Conservation (phyloP, 331 rosid species). For the Malus hybrid region DNA sequence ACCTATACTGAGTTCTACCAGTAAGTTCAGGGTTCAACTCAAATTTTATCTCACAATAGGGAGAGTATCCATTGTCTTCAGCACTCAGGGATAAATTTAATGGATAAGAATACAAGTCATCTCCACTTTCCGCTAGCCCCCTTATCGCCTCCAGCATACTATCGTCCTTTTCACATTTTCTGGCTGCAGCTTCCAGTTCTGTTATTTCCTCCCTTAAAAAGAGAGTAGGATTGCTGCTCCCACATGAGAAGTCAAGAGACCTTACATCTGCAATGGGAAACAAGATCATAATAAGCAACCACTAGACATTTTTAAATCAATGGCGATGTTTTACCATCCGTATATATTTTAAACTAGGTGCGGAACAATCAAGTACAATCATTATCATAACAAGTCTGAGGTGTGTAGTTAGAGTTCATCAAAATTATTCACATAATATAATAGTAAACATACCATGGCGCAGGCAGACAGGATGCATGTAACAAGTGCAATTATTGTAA, state of each 20-base stretch:
- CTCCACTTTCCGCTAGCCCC: constrained; percentile 33
- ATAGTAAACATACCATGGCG: constrained; percentile 68
- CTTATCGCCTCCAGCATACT: constrained; percentile 38
- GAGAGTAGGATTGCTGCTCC: constrained; percentile 46
- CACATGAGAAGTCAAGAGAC: constrained; percentile 65
- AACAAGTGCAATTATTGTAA: constrained; percentile 68
- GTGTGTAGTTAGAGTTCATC: neutral
- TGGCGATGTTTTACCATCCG: neutral
- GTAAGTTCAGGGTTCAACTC: constrained; percentile 36
- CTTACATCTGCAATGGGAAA: constrained; percentile 40
- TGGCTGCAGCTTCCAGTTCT: constrained; percentile 84
- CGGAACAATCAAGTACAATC: neutral
- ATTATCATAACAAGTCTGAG: neutral
- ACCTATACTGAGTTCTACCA: constrained; percentile 22
- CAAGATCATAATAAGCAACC: neutral
- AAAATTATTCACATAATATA: neutral
- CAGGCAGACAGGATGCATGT: constrained; percentile 70
- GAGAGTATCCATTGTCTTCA: constrained; percentile 55
- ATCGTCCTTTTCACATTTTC: constrained; percentile 66
- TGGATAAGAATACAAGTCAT: constrained; percentile 58
- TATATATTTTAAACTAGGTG: neutral
- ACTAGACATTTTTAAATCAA: neutral
- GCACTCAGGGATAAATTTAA: constrained; percentile 47
- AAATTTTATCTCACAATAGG: constrained; percentile 51
- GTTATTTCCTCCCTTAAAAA: constrained; percentile 59